phyloP scores from a whole-genome alignment of 1,139 yeast genomes.

The Kodamaea sp. region DNA sequence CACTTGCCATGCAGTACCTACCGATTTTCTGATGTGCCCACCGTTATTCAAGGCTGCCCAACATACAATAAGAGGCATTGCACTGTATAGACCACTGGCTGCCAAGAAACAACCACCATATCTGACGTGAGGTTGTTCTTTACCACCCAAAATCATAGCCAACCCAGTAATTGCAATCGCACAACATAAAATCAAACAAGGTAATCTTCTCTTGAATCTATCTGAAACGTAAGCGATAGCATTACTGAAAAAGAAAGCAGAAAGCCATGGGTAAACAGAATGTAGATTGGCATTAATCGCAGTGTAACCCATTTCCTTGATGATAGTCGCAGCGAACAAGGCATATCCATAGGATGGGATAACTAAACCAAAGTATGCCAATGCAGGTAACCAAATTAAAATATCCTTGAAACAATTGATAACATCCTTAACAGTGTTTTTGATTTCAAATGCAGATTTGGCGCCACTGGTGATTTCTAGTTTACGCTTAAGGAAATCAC shows the following conservation, averaged over 20 bases:
- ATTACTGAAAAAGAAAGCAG: slow-evolving; percentile 56
- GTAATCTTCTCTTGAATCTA: slow-evolving; percentile 39
- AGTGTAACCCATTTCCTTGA: slow-evolving; percentile 52
- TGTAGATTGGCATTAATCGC: slow-evolving; percentile 62
- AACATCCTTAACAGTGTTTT: slow-evolving; percentile 41
- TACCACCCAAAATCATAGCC: slow-evolving; percentile 46
- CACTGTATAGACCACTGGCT: slow-evolving; percentile 63
- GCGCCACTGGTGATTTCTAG: slow-evolving; percentile 50
- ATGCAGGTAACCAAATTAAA: slow-evolving; percentile 52
- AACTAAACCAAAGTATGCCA: slow-evolving; percentile 59
- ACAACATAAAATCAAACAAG: slow-evolving; percentile 43
- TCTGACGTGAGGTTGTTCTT: slow-evolving; percentile 36
- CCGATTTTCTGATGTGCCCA: slow-evolving; percentile 67
- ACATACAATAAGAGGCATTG: slow-evolving; percentile 74
- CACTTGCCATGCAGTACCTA: slow-evolving; percentile 72
- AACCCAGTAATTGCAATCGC: slow-evolving; percentile 52
- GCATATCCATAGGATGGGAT: slow-evolving; percentile 72
- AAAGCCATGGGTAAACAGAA: slow-evolving; percentile 72
- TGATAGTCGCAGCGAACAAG: slow-evolving; percentile 65
- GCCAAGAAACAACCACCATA: slow-evolving; percentile 71
- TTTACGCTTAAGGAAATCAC: slow-evolving; percentile 49
- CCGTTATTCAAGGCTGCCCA: slow-evolving; percentile 67
- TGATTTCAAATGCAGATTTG: slow-evolving; percentile 50
- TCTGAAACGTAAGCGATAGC: slow-evolving; percentile 50
- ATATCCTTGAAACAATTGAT: slow-evolving; percentile 42